Evolutionary conservation across 1,139 yeast genomes (phyloP).

Genomic region (Candida sp.): DNA sequence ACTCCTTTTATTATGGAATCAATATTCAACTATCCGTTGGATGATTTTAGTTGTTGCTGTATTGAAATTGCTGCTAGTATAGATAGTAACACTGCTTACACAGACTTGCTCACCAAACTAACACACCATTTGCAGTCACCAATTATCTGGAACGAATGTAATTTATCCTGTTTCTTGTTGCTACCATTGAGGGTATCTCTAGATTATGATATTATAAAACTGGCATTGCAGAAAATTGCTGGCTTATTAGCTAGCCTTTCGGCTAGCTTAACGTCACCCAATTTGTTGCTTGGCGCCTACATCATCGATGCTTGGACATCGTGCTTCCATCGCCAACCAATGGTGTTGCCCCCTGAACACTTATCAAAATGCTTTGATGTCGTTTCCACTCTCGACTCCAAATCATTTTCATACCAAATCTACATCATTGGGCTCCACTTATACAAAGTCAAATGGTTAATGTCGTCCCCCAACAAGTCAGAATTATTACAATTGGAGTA

Average conservation of each 20-base stretch:
- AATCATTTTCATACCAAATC: slow-evolving; percentile 15
- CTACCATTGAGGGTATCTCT: slow-evolving; percentile 13
- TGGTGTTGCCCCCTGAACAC: slow-evolving; percentile 7
- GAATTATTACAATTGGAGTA: slow-evolving; percentile 16
- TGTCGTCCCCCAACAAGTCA: slow-evolving; percentile 8
- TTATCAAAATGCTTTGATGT: slow-evolving; percentile 7
- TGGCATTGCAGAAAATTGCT: slow-evolving; percentile 11
- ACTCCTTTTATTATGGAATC: slow-evolving; percentile 16
- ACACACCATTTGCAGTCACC: background rate
- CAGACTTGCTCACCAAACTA: background rate
- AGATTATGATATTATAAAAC: slow-evolving; percentile 6
- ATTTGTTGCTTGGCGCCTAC: slow-evolving; percentile 14
- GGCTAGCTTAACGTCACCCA: slow-evolving; percentile 8
- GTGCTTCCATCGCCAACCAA: slow-evolving; percentile 9
- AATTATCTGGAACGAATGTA: slow-evolving; percentile 12
- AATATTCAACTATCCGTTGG: slow-evolving; percentile 8
- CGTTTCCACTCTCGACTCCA: slow-evolving; percentile 10
- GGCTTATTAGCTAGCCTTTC: too few species aligned
- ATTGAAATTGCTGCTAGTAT: slow-evolving; percentile 14
- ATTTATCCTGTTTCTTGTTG: slow-evolving; percentile 16
- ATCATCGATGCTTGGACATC: slow-evolving; percentile 17
- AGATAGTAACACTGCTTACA: background rate
- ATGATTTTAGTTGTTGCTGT: slow-evolving; percentile 15
- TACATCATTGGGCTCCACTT: slow-evolving; percentile 12
- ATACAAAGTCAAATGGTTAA: slow-evolving; percentile 15